Evolutionary conservation across 352 stramenopile species (phyloP).

Genomic region (Phytopythium delawarense): DNA sequence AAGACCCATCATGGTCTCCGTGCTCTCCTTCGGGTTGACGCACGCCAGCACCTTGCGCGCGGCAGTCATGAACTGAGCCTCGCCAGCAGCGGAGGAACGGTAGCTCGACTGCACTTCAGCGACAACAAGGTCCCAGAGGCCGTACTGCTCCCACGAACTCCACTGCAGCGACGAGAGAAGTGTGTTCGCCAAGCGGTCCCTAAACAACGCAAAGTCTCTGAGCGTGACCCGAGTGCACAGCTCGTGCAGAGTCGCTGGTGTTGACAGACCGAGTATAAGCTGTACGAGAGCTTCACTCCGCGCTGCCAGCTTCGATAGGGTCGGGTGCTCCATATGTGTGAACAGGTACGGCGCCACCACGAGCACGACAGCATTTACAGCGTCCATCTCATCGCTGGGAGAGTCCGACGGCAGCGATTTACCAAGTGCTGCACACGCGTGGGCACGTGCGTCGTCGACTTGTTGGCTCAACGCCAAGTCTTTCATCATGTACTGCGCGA

Average conservation of each 20-base stretch:
- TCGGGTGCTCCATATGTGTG: constrained; percentile 54
- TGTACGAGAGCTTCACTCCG: constrained; percentile 69
- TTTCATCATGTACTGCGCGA: constrained; percentile 55
- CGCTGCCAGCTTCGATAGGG: constrained; percentile 50
- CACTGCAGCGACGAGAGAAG: constrained; percentile 74
- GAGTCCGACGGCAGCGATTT: constrained; percentile 18
- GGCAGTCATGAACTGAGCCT: constrained; percentile 65
- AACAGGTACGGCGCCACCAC: constrained; percentile 71
- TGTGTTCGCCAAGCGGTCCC: constrained; percentile 62
- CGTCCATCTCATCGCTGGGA: constrained; percentile 56
- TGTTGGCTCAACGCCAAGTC: constrained; percentile 72
- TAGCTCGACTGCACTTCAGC: constrained; percentile 47
- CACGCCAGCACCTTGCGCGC: constrained; percentile 74
- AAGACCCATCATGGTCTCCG: constrained; percentile 68
- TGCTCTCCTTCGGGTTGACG: constrained; percentile 62
- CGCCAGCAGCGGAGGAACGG: constrained; percentile 19
- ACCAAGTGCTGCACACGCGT: constrained; percentile 54
- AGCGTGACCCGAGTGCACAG: constrained; percentile 62
- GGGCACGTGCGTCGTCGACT: constrained; percentile 67
- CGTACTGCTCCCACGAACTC: constrained; percentile 82
- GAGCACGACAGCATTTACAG: constrained; percentile 52
- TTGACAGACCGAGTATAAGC: constrained; percentile 56
- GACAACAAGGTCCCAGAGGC: constrained; percentile 75
- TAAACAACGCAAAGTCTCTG: constrained; percentile 74
- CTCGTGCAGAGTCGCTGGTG: constrained; percentile 48